These are phyloP conservation scores for Penicillium egyptiacum DNA, from an alignment of 495 filamentous ascomycete genomes.

Conservation along the genomic window DNA sequence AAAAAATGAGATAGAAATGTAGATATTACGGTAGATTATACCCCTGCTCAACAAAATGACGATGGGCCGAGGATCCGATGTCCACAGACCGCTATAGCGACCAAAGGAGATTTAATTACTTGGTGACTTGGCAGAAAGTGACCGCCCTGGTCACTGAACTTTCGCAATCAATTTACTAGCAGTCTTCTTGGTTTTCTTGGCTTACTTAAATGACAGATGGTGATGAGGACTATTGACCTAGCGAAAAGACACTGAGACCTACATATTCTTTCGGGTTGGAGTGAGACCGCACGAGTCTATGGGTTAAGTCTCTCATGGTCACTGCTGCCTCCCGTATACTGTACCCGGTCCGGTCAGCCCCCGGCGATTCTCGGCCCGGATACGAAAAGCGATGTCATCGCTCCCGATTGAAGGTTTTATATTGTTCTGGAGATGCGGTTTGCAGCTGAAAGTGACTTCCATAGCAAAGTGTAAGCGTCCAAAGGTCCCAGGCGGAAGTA, in stretches of 20 bases:
- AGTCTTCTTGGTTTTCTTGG: not conserved
- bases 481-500: not conserved
- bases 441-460: not conserved
- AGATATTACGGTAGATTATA: slow-evolving; percentile 14
- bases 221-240: no score
- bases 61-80: slow-evolving; percentile 14
- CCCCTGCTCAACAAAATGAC: slow-evolving; percentile 15
- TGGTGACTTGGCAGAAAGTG: not conserved
- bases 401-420: not conserved
- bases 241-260: not conserved
- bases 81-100: not conserved
- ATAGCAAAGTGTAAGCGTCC: not conserved
- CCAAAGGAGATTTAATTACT: not conserved
- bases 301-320: not conserved
- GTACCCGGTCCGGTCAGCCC: slow-evolving; percentile 22
- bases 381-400: slow-evolving; percentile 5
- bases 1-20: not conserved
- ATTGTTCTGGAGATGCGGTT: not conserved
- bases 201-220: not conserved
- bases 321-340: not conserved
- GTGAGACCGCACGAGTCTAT: not conserved
- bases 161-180: not conserved
- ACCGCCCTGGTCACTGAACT: not conserved
- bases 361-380: slow-evolving; percentile 21
- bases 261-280: not conserved